Evolutionary conservation across 2,329 filamentous ascomycete species (phyloP).

Genomic region (Apiospora malaysiana): DNA sequence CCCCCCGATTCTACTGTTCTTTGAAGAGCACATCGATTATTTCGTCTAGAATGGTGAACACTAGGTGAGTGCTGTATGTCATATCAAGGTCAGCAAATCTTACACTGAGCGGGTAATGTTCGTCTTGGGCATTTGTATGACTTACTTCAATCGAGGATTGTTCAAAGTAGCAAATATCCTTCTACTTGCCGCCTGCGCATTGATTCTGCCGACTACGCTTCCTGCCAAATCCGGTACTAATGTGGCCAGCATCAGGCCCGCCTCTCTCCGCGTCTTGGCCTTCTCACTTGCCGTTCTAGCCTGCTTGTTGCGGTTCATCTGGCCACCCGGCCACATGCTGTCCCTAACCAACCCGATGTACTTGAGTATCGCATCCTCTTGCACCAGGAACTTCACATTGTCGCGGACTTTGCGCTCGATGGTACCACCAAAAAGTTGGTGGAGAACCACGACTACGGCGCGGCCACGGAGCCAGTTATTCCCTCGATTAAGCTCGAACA

Average conservation of each 20-base stretch:
- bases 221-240: slow-evolving; percentile 89
- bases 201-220: slow-evolving; percentile 89
- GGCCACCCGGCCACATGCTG: slow-evolving; percentile 80
- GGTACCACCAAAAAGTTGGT: slow-evolving; percentile 93
- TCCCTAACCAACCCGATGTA: slow-evolving; percentile 78
- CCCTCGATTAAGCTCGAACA: slow-evolving; percentile 91
- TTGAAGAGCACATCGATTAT: slow-evolving; percentile 69
- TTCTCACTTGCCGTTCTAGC: slow-evolving; percentile 75
- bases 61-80: slow-evolving; percentile 65
- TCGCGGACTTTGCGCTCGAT: slow-evolving; percentile 96
- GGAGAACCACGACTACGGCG: slow-evolving; percentile 93
- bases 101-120: neutral
- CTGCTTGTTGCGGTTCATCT: slow-evolving; percentile 53
- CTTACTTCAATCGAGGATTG: slow-evolving; percentile 87
- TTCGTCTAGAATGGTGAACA: slow-evolving; percentile 75
- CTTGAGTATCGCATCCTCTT: slow-evolving; percentile 78
- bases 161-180: slow-evolving; percentile 91
- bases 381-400: slow-evolving; percentile 72
- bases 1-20: neutral
- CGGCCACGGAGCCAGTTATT: slow-evolving; percentile 97
- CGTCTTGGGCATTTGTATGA: slow-evolving; percentile 32
- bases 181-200: slow-evolving; percentile 88
- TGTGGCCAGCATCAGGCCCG: slow-evolving; percentile 86
- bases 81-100: neutral
- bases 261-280: slow-evolving; percentile 81